phyloP scores from a whole-genome alignment of 78 protist genomes.

The Dictyostelium firmibasis region DNA sequence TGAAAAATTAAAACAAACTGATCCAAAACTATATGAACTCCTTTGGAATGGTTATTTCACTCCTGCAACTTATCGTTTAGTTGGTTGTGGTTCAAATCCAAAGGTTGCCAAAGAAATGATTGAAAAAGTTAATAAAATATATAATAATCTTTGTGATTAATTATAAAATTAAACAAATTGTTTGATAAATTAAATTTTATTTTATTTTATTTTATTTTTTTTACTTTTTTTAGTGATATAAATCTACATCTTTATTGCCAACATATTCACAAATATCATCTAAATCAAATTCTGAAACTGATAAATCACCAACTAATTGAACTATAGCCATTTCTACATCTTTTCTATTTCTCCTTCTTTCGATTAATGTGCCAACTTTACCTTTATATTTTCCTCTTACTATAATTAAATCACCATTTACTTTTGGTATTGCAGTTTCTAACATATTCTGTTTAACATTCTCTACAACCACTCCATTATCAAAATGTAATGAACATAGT shows the following conservation, averaged over 20 bases:
- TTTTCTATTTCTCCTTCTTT: conserved; percentile 7
- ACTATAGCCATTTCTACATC: conserved; percentile 34
- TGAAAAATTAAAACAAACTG: neutral
- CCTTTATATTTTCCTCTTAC: conserved; percentile 48
- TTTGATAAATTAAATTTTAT: neutral
- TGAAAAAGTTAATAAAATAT: neutral
- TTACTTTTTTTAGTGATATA: neutral
- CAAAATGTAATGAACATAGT: conserved; percentile 36
- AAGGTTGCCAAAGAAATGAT: neutral
- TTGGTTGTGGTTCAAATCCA: conserved; percentile 3
- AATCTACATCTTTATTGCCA: conserved; percentile 28
- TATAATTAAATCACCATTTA: conserved; percentile 18
- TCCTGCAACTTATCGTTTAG: neutral
- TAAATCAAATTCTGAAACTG: conserved; percentile 41
- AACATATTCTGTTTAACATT: conserved; percentile 63
- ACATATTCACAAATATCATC: conserved; percentile 74
- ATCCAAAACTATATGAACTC: neutral
- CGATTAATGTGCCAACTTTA: conserved; percentile 23
- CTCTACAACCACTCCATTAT: conserved; percentile 43
- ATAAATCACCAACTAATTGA: conserved; percentile 20
- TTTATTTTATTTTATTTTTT: neutral
- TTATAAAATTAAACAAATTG: neutral
- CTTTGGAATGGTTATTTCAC: neutral
- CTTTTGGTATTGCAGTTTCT: conserved; percentile 67
- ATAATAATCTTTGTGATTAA: neutral